These are phyloP conservation scores for Sporothrix schenckii DNA, from an alignment of 2,329 filamentous ascomycete genomes.

Conservation along the genomic window DNA sequence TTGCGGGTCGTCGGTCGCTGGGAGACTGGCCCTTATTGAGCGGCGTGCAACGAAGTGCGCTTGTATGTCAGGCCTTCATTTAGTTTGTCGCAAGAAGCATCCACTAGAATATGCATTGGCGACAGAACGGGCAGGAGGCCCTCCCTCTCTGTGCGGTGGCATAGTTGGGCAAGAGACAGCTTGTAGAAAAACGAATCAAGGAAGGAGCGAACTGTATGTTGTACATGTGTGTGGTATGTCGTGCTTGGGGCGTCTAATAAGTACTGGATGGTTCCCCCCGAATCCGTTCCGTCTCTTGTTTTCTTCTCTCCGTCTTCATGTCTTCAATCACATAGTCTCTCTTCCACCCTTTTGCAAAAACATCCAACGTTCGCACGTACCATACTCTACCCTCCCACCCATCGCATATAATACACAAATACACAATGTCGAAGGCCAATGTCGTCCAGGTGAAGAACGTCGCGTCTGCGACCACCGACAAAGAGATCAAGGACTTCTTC, in stretches of 20 bases:
- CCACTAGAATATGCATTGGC: background rate
- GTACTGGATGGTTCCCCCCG: constrained; percentile 19
- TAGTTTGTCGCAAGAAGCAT: constrained; percentile 9
- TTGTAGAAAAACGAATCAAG: constrained; percentile 23
- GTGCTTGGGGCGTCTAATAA: constrained; percentile 23
- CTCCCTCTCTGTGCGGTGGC: background rate
- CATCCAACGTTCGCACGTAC: no score
- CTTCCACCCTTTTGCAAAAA: background rate
- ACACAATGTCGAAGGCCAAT: constrained; percentile 36
- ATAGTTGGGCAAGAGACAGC: constrained; percentile 24
- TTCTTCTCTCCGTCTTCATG: background rate
- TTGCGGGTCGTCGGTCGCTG: background rate
- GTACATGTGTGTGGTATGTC: constrained; percentile 4
- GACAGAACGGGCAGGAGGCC: constrained; percentile 9
- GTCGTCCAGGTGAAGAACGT: constrained; percentile 79
- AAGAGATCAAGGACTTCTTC: constrained; percentile 96
- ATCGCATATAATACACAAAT: constrained; percentile 28
- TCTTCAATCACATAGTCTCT: background rate
- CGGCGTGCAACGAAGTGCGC: background rate
- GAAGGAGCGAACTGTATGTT: constrained; percentile 6
- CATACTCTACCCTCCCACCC: background rate
- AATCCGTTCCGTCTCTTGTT: background rate
- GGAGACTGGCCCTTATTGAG: background rate
- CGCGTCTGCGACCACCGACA: constrained; percentile 76
- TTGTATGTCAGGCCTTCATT: constrained; percentile 21